Evolutionary conservation across 345 rosid genomes (phyloP).

Genomic region (Geranium brycei): DNA sequence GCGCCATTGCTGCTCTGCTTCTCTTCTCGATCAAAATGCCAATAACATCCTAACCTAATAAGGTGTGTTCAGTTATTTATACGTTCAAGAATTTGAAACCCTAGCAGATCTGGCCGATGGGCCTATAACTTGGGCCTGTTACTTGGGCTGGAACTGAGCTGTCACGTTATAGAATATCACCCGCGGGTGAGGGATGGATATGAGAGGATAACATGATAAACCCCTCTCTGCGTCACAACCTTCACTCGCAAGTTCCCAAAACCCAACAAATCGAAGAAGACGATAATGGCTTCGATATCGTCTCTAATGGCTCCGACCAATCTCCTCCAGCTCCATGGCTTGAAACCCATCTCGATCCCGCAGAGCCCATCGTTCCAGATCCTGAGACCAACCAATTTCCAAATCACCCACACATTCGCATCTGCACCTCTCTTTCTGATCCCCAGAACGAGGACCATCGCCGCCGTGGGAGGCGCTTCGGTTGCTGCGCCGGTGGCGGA

Average conservation of each 20-base stretch:
- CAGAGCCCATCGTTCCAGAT: conserved; percentile 17
- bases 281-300: conserved; percentile 25
- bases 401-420: not conserved
- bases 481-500: conserved; percentile 41
- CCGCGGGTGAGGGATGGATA: not conserved
- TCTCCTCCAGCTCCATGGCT: conserved; percentile 3
- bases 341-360: conserved; percentile 12
- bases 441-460: conserved; percentile 19
- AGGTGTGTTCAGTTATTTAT: no score
- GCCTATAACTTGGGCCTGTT: no score
- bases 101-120: no score
- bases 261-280: not conserved
- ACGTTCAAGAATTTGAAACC: no score
- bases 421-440: not conserved
- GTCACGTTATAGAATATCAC: not conserved
- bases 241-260: not conserved
- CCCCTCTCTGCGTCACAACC: not conserved
- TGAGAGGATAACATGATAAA: conserved; percentile 10
- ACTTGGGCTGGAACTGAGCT: not conserved
- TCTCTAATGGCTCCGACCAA: conserved; percentile 10
- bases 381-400: not conserved
- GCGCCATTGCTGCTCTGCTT: conserved; percentile 29
- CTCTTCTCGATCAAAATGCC: no score
- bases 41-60: no score
- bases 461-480: conserved; percentile 22